These are phyloP conservation scores for Spergularia marina DNA, from an alignment of 148 eudicot genomes.

Conservation along the genomic window DNA sequence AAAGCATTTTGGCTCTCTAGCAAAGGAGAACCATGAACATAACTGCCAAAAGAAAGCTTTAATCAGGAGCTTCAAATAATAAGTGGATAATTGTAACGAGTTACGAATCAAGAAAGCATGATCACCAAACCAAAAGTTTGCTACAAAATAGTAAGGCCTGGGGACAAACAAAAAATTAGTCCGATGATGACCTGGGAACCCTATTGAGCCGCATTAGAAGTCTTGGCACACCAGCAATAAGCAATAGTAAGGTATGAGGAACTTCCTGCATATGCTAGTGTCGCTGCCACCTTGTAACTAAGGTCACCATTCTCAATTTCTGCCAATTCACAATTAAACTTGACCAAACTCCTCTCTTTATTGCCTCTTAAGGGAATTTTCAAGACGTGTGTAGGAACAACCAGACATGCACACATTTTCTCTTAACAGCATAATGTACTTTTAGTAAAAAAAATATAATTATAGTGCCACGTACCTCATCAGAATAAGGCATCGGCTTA, in stretches of 20 bases:
- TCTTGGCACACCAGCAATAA: not conserved
- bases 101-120: not conserved
- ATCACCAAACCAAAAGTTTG: no score
- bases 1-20: slow-evolving; percentile 77
- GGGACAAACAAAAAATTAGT: not conserved
- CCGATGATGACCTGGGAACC: not conserved
- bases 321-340: no score
- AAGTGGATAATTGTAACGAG: not conserved
- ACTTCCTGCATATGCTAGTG: not conserved
- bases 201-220: no score
- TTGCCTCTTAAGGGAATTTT: no score
- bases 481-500: slow-evolving; percentile 82
- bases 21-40: slow-evolving; percentile 89
- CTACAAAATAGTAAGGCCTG: not conserved
- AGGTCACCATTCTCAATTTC: no score
- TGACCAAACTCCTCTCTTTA: no score
- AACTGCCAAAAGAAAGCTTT: slow-evolving; percentile 50
- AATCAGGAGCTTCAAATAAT: slow-evolving; percentile 19
- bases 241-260: not conserved
- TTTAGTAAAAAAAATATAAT: not conserved
- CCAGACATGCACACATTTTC: not conserved
- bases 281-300: no score
- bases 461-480: slow-evolving; percentile 60
- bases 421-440: not conserved
- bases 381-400: no score